Evolutionary conservation across 164 flowering plant species (phyloP), one percentile per base, ranked within the genome.

Genomic region (Magnolia changhungtana): DNA sequence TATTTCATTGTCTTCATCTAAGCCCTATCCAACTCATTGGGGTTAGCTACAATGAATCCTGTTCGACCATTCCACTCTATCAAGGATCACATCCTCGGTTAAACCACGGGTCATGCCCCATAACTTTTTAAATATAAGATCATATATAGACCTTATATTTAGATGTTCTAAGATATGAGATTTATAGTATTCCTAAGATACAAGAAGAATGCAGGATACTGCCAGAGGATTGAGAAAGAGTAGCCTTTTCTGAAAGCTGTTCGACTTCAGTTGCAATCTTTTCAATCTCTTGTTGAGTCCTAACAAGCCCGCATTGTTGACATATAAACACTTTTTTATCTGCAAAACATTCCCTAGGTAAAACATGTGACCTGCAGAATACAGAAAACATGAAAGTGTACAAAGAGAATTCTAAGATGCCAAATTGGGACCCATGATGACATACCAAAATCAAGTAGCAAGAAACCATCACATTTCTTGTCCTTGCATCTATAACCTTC

Each of bases 401-500:
- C 13, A 55, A 3, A 55, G 4, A 55, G 7, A 67, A 58, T 69
- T 27, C 58, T 16, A 29, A 2, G 8, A 55, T 37, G 59, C 8
- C 73, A 14, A 74, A 18, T 50, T 55, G 9, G 69, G 58, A 8
- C n/a, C 14, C 24, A 59, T 45, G 9, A 76, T 58, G 52, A 63
- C 84, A 75, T 89, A 96, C 99, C 98, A 81, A 90, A 67, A 80
- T 88, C 87, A 64, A 89, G 90, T 51, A 96, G 89, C 85, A 96
- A 81, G 83, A 88, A 89, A 50, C 99, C 98, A 83, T 21, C 74
- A 80, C 98, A 96, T 59, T 71, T 71, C 71, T 78, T 81, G 76
- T 86, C 83, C 79, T 76, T 85, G 85, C 99, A 96, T 72, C 90
- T 79, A 79, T 91, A 94, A 55, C 99, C 99, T 87, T 96, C 99